Evolutionary conservation across 768 basidiomycete genomes (phyloP).

Genomic region (Xerocomellus chrysenteron): DNA sequence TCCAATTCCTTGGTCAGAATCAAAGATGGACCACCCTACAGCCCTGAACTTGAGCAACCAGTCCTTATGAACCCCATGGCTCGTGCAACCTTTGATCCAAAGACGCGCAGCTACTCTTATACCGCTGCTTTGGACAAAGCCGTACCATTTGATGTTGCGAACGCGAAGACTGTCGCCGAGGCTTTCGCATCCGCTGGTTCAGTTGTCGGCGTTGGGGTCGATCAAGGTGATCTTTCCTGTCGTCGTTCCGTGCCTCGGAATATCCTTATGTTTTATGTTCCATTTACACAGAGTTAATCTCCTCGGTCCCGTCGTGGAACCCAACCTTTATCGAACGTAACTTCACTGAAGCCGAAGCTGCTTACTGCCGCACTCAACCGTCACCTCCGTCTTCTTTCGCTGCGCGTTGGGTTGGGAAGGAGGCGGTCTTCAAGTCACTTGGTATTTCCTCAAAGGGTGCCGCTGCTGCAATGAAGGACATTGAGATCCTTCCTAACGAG

Average conservation of each 20-base stretch:
- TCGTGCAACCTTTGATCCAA: conserved; percentile 74
- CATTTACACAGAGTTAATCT: conserved; percentile 75
- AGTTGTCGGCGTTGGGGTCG: conserved; percentile 80
- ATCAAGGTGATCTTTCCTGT: conserved; percentile 62
- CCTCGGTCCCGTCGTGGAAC: conserved; percentile 87
- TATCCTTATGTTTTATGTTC: conserved; percentile 1
- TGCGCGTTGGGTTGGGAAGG: conserved; percentile 96
- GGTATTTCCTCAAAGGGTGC: conserved; percentile 90
- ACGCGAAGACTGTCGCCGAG: conserved; percentile 63
- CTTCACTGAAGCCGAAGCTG: conserved; percentile 86
- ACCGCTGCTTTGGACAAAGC: conserved; percentile 56
- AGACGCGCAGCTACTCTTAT: conserved; percentile 87
- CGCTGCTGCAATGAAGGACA: conserved; percentile 93
- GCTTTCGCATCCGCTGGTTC: conserved; percentile 35
- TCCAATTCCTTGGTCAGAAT: conserved; percentile 90
- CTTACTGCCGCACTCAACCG: conserved; percentile 85
- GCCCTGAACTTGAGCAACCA: conserved; percentile 77
- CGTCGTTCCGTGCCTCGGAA: not conserved
- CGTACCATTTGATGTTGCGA: conserved; percentile 57
- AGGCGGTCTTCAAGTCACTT: conserved; percentile 95
- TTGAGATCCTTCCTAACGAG: conserved; percentile 84
- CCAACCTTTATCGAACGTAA: conserved; percentile 86
- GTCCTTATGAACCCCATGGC: conserved; percentile 93
- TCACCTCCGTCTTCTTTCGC: conserved; percentile 90
- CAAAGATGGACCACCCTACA: conserved; percentile 91